Evolutionary conservation across 2,329 filamentous ascomycete species (phyloP), one percentile per base, ranked within the genome.

Genomic region (Aspergillus awamori): DNA sequence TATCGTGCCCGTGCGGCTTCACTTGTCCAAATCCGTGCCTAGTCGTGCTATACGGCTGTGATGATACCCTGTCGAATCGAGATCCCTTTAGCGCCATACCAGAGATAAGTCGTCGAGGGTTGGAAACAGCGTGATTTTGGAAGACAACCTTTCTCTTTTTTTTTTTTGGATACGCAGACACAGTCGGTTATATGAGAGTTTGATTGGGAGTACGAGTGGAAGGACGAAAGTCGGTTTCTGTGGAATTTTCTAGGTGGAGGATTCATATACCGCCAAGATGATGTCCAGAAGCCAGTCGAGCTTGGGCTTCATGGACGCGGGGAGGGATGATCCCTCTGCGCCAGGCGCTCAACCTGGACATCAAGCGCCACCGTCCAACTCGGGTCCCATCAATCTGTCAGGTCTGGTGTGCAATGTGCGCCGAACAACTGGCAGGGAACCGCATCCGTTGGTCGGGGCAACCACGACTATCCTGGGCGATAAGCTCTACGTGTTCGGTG

Each of bases 401-500:
- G 87, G 87, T 4, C 76, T 90, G 60, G 87, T 89, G 7, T 90
- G 87, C 73, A 89, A 89, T 74, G 86, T 89, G 24, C 85, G 89
- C 68, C 81, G 93, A 65, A 98, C 95, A 1, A 98, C 94, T 0
- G 95, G 95, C 38, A 88, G 88, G 63, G 93, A 98, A 73, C 95
- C 95, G 2, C 92, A 91, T 71, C 91, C 95, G 2, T 82, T 98
- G 2, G 95, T 99, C 0, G 95, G 95, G 33, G 94, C 95, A 5
- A 97, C 95, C 0, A 98, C 95, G 0, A 98, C 95, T 0, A 91
- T 98, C 52, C 78, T 99, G 1, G 95, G 94, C 28, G 95, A 99
- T 77, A 97, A 96, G 76, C 83, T 99, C 22, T 99, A 97, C 75
- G 93, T 98, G 3, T 99, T 98, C 80, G 95, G 95, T 51, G 95